Base-by-base conservation (phyloP, 2,329 filamentous ascomycete species). In the Teratosphaeria viscida region DNA sequence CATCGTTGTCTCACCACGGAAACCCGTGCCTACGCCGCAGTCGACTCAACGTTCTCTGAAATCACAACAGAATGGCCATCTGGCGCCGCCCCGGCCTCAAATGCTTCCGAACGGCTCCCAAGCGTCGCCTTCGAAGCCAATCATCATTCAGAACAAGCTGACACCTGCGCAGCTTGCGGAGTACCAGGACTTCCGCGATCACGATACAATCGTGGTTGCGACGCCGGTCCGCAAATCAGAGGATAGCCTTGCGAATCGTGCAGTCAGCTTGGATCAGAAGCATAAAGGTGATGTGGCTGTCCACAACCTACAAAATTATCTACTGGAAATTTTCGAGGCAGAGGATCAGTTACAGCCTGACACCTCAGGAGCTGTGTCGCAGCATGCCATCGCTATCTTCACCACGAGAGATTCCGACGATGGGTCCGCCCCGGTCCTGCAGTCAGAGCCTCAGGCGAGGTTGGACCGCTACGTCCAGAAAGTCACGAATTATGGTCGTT, bases 221-320 rank as follows among this genome's bases (percentile, higher is more conserved):
- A 63, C 66, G 8, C 63, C 65, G 6, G 57, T 61, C 5, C 62
- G 58, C 5, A 54, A 14, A 16, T 23, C 26, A 5, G 54, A 54
- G 47, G 61, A 59, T 26, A 59, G 62, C 34, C 60, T 67, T 29
- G 63, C 62, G 27, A 64, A 65, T 54, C 64, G 60, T 5, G 39
- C 57, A n/a, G 43, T 64, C 11, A 69, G 62, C 56, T 55, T 60
- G 6, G 90, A 95, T 68, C 89, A 96, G 72, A 86, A 87, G 56
- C 86, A 95, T 66, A 86, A 91, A 68, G 88, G 87, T 4, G 86
- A 96, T 66, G 81, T 84, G 11, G 87, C 89, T 52, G 79, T 92
- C 54, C 77, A 86, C 57, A 85, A 86, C 58, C 76, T 99, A 12
- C 82, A 87, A 59, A 81, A 82, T 43, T 81, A 91, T 55, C 77